Percentiles rank a stretch among this genome's conserved stretches.
Conservation (phyloP, 805 yeast genomes). For the Teunomyces funiuensis region DNA sequence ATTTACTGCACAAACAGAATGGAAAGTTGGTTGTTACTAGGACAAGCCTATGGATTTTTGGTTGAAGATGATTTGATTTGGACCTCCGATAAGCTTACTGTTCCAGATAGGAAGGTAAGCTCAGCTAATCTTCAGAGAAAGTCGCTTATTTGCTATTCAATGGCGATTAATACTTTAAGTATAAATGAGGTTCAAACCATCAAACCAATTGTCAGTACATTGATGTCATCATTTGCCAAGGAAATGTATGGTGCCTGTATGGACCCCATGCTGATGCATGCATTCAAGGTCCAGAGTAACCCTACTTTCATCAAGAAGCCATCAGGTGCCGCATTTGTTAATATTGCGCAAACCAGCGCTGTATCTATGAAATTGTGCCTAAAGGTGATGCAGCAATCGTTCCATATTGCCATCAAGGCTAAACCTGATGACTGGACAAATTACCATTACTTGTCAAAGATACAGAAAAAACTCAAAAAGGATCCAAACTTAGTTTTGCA, state of each 20-base stretch:
- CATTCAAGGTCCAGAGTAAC: constrained; percentile 45
- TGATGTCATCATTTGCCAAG: constrained; percentile 57
- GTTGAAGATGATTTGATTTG: constrained; percentile 92
- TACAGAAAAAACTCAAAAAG: constrained; percentile 49
- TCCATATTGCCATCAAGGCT: constrained; percentile 47
- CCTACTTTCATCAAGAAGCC: constrained; percentile 34
- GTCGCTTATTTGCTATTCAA: constrained; percentile 68
- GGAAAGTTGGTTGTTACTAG: constrained; percentile 86
- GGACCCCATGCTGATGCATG: constrained; percentile 64
- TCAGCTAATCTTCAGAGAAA: constrained; percentile 69
- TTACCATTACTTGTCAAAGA: constrained; percentile 57
- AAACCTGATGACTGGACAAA: constrained; percentile 59
- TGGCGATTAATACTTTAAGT: constrained; percentile 56
- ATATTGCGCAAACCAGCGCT: constrained; percentile 20
- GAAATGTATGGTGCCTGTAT: constrained; percentile 60
- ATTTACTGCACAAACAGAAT: constrained; percentile 62
- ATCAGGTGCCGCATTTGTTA: constrained; percentile 25
- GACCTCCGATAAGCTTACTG: constrained; percentile 80
- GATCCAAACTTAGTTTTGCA: constrained; percentile 36
- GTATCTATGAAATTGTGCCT: constrained; percentile 28
- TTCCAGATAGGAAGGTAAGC: constrained; percentile 54
- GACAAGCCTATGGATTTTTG: constrained; percentile 71
- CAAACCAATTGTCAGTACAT: constrained; percentile 37
- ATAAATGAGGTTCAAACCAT: constrained; percentile 6
- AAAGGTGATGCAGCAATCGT: constrained; percentile 41